Evolutionary conservation across 768 basidiomycete species (phyloP), one percentile per base, ranked within the genome.

Genomic region (Boletus reticulatus): DNA sequence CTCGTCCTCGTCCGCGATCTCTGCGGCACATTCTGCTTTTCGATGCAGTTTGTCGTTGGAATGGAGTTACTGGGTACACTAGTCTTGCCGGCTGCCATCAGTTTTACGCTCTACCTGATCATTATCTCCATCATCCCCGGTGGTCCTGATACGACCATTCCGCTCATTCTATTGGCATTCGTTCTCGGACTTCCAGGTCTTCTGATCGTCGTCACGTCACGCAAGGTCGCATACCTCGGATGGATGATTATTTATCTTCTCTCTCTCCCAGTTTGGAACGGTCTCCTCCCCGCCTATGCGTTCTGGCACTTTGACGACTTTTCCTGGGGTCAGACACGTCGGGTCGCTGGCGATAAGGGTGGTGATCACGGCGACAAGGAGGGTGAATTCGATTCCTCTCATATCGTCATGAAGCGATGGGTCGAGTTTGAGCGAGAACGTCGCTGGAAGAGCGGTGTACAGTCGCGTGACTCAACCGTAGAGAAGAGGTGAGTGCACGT

Each of bases 1-100:
- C 79, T 99, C 55, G 74, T 98, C 32, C 81, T 98, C 48, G 96
- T 99, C 24, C 86, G 95, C 22, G 97, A 99, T 72, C 84, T 98
- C n/a, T 99, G 96, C 63, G 97, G 97, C 45, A 98, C 95, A 4
- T 99, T 98, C 87, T 99, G 97, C 78, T 98, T 99, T 84, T 95
- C 93, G 12, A 98, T 98, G 96, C 95, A 97, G 78, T 98, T 98
- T 68, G 94, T 98, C 62, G 93, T 96, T 36, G 94, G 89, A 70
- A 99, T 99, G 95, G 97, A 99, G 70, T 79, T 99, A 59, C 85
- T 91, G 57, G 96, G 96, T 68, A 98, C 97, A 4, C 81, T 99
- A 59, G 96, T 98, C 29, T 79, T 98, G 22, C 97, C 97, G 20
- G 97, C 95, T 39, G 96, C 97, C 59, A 98, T 98, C 75, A 84